Conservation (phyloP, 768 basidiomycete genomes). For the Infundibulicybe gibba region DNA sequence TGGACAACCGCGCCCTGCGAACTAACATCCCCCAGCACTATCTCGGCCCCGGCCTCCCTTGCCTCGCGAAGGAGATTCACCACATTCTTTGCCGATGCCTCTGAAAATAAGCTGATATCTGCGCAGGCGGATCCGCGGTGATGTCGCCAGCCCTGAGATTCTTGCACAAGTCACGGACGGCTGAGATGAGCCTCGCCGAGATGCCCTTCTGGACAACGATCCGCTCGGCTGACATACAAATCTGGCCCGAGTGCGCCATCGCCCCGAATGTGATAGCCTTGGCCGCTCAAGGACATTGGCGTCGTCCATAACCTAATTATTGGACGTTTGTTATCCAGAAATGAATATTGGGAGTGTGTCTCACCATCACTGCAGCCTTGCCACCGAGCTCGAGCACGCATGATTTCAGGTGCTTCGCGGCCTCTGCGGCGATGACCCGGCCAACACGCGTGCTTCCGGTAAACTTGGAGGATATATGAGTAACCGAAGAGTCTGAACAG, state of each 20-base stretch:
- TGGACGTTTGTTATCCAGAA: not conserved
- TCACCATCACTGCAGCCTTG: constrained; percentile 47
- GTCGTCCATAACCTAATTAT: constrained; percentile 42
- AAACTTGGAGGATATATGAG: constrained; percentile 29
- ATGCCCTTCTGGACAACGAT: constrained; percentile 46
- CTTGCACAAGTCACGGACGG: constrained; percentile 26
- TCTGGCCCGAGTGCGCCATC: constrained; percentile 46
- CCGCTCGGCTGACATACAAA: constrained; percentile 59
- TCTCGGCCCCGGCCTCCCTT: constrained; percentile 35
- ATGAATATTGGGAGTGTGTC: constrained; percentile 9
- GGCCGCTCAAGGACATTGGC: constrained; percentile 53
- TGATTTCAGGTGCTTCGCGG: constrained; percentile 53
- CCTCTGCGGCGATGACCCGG: constrained; percentile 47
- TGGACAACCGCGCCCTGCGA: constrained; percentile 39
- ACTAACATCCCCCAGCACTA: constrained; percentile 39
- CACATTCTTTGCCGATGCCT: constrained; percentile 42
- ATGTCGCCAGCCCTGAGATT: constrained; percentile 37
- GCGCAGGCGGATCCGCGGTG: constrained; percentile 17
- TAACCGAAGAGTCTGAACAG: not conserved
- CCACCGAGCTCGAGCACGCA: constrained; percentile 55
- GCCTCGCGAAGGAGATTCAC: constrained; percentile 42
- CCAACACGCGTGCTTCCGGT: constrained; percentile 56
- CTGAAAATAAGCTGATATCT: constrained; percentile 39
- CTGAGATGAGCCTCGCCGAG: constrained; percentile 28
- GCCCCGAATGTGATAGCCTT: constrained; percentile 42